A percentile compares a stretch with the other conserved stretches of the same genome.
phyloP scores from a whole-genome alignment of 306 rosid genomes.

The Lotus japonicus region DNA sequence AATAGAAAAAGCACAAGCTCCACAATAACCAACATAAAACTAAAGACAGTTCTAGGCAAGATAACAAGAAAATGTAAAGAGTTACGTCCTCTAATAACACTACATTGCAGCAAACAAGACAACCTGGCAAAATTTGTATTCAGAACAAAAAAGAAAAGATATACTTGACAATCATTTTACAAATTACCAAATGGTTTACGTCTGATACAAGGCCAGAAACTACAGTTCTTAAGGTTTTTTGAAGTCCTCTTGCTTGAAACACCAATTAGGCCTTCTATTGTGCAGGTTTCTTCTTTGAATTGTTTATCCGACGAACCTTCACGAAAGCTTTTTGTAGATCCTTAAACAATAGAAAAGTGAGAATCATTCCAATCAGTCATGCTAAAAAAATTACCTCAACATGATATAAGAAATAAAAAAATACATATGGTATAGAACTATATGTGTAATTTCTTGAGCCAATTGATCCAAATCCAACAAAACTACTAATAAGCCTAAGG shows the following conservation, averaged over 20 bases:
- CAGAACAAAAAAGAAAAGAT: neutral
- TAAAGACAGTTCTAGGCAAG: no score
- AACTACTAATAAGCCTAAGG: neutral
- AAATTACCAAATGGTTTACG: slow-evolving; percentile 5
- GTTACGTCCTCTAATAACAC: no score
- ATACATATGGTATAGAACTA: neutral
- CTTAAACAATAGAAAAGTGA: slow-evolving; percentile 29
- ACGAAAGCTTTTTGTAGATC: slow-evolving; percentile 72
- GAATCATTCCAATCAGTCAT: neutral
- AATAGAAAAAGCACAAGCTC: no score
- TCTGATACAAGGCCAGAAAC: neutral
- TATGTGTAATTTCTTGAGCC: neutral
- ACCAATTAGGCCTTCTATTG: slow-evolving; percentile 27
- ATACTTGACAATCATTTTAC: neutral
- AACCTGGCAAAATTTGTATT: neutral
- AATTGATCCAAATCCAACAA: neutral
- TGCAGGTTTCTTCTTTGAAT: slow-evolving; percentile 77
- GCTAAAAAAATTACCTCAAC: neutral
- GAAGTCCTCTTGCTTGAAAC: neutral
- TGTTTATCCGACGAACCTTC: slow-evolving; percentile 82
- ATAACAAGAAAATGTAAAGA: no score
- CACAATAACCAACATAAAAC: no score
- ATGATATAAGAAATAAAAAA: neutral
- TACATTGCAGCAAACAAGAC: neutral
- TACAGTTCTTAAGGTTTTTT: neutral